Evolutionary conservation across 768 basidiomycete species (phyloP), one percentile per base, ranked within the genome.

Genomic region (Paxillus rubicundulus): DNA sequence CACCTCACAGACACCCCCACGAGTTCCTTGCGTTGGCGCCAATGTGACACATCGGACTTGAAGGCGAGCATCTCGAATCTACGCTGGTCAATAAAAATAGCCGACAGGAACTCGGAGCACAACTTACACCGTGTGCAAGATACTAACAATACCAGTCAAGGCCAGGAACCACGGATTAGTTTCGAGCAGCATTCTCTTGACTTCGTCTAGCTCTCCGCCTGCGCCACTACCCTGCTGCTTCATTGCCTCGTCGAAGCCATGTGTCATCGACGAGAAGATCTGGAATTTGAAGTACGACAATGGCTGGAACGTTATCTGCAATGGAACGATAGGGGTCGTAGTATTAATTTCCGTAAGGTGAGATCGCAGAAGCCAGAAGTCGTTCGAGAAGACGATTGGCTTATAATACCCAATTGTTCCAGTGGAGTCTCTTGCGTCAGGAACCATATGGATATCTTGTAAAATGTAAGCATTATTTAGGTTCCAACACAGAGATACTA

Each of bases 21-120:
- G 70, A 98, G 83, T 68, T 98, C 94, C 61, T 94, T 87, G 75
- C 85, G 95, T 64, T 93, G 85, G 37, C 93, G 79, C 95, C 95
- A 98, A 67, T 98, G 96, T 27, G 87, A 84, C 39, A 98, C 91
- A 63, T 98, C 96, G 24, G 84, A 87, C 65, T 89, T 91, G 82
- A 98, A 98, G 13, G 96, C 96, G 51, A 97, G 75, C 82, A 97
- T 89, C 73, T 96, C 93, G 66, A 97, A 96, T 21, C 91, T 92
- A 62, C 10, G 45, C 42, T 13, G 5, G 47, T 60, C 57, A 53
- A 61, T 51, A 21, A 34, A 51, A 48, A 37, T 51, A 42, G 30
- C 51, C 38, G 12, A 41, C 16, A 50, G 18, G 34, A 24, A 21
- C 27, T 40, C 13, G 33, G 36, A 58, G 32, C 45, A 51, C 54